phyloP scores from a whole-genome alignment of 1,284 basidiomycete genomes.

The Porodaedalea pini region DNA sequence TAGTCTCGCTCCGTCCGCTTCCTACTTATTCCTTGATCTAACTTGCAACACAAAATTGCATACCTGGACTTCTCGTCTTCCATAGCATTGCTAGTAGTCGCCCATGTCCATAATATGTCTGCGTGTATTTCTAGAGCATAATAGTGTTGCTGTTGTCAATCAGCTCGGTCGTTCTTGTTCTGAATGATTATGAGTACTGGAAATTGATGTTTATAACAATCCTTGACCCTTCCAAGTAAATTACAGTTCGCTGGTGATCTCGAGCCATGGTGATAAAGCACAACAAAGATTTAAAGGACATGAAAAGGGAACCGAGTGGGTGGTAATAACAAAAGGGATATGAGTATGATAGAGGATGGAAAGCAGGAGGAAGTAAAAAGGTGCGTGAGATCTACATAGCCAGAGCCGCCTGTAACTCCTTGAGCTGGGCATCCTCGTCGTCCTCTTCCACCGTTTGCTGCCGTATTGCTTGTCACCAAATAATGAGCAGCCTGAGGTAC shows the following conservation, averaged over 20 bases:
- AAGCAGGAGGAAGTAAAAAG: constrained; percentile 20
- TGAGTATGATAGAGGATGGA: constrained; percentile 25
- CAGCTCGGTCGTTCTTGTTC: not conserved
- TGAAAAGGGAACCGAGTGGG: constrained; percentile 14
- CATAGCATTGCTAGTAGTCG: constrained; percentile 7
- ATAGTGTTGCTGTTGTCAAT: not conserved
- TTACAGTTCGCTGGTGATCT: constrained; percentile 17
- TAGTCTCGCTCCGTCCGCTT: not conserved
- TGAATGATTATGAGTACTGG: not conserved
- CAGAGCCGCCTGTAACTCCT: constrained; percentile 87
- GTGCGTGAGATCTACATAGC: constrained; percentile 60
- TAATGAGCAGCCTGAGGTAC: constrained; percentile 24
- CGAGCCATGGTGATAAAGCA: constrained; percentile 5
- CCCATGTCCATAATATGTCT: constrained; percentile 13
- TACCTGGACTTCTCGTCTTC: not conserved
- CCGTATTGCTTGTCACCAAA: constrained; percentile 32
- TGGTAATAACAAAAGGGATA: constrained; percentile 18
- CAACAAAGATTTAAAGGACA: constrained; percentile 1
- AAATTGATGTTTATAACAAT: constrained; percentile 1
- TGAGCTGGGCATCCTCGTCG: constrained; percentile 92
- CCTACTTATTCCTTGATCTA: constrained; percentile 14
- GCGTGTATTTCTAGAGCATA: constrained; percentile 14
- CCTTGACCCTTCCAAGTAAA: constrained; percentile 9
- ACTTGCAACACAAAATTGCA: constrained; percentile 10
- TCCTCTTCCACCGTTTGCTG: constrained; percentile 65